A percentile compares a stretch with the other conserved stretches of the same genome.
These are phyloP conservation scores for Oidiodendron maius DNA, from an alignment of 495 filamentous ascomycete genomes.

Conservation along the genomic window DNA sequence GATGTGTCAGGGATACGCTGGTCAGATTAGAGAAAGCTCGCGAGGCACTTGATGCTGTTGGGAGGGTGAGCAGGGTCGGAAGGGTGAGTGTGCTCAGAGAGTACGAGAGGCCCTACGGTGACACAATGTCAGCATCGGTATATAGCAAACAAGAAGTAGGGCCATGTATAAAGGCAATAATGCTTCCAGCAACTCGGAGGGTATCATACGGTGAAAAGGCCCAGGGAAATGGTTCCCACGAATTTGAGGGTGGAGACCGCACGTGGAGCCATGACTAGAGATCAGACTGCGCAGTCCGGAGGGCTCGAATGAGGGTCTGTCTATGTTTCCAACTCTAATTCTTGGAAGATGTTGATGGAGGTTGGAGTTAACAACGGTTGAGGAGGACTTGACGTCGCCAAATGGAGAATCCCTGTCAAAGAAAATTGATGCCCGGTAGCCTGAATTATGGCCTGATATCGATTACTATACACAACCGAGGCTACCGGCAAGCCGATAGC, in stretches of 20 bases:
- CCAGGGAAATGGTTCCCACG: slow-evolving; percentile 80
- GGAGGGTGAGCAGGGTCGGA: slow-evolving; percentile 71
- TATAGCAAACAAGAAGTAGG: slow-evolving; percentile 4
- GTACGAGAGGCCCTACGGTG: slow-evolving; percentile 74
- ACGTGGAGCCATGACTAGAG: slow-evolving; percentile 53
- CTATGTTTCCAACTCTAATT: too few relatives aligned
- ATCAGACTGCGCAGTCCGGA: not conserved
- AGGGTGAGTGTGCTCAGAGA: slow-evolving; percentile 66
- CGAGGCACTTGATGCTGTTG: slow-evolving; percentile 60
- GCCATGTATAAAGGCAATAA: slow-evolving; percentile 7
- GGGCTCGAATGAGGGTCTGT: slow-evolving; percentile 9
- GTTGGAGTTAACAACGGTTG: not conserved
- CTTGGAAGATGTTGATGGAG: not conserved
- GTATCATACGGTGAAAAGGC: slow-evolving; percentile 58
- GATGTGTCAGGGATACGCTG: slow-evolving; percentile 49
- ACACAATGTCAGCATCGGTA: not conserved
- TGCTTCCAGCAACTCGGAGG: slow-evolving; percentile 41
- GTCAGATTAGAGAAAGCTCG: slow-evolving; percentile 59
- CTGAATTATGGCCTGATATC: too few relatives aligned
- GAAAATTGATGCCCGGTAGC: too few relatives aligned
- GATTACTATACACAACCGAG: too few relatives aligned
- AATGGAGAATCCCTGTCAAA: too few relatives aligned
- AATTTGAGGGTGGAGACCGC: slow-evolving; percentile 77
- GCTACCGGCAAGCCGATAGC: too few relatives aligned
- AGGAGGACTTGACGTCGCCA: not conserved